phyloP scores from a whole-genome alignment of 2,329 filamentous ascomycete genomes.

The Alternaria sp. region DNA sequence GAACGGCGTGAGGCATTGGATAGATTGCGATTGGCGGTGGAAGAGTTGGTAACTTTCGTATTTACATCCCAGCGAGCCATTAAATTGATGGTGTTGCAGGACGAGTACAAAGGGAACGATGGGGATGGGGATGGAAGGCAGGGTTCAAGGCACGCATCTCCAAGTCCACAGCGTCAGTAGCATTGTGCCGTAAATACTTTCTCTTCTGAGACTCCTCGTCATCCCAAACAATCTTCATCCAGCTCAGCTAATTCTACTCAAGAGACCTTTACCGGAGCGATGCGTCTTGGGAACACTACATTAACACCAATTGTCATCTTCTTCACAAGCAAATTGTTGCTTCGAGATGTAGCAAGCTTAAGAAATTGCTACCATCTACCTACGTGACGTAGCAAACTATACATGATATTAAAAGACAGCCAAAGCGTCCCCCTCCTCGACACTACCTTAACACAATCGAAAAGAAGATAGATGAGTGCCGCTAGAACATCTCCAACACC shows the following conservation, averaged over 20 bases:
- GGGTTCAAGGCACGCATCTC: no score
- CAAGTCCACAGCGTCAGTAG: no score
- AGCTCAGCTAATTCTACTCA: no score
- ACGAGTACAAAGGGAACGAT: no score
- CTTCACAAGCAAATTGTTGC: neutral
- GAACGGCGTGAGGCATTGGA: neutral
- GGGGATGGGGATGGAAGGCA: no score
- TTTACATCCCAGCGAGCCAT: no score
- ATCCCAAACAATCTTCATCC: no score
- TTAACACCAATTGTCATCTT: neutral
- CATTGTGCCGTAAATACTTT: no score
- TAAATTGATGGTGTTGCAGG: no score
- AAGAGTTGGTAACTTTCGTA: neutral
- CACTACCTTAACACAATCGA: neutral
- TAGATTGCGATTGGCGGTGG: neutral
- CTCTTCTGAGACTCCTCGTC: no score
- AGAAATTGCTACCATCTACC: neutral
- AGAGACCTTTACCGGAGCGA: neutral
- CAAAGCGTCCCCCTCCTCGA: neutral
- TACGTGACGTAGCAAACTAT: neutral
- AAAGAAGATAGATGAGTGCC: neutral
- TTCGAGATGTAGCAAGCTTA: neutral
- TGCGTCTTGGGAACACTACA: neutral
- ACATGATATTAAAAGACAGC: neutral
- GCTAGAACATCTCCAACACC: neutral